Conservation (phyloP, 1,139 yeast species). For the Nakaseomyces delphensis region DNA sequence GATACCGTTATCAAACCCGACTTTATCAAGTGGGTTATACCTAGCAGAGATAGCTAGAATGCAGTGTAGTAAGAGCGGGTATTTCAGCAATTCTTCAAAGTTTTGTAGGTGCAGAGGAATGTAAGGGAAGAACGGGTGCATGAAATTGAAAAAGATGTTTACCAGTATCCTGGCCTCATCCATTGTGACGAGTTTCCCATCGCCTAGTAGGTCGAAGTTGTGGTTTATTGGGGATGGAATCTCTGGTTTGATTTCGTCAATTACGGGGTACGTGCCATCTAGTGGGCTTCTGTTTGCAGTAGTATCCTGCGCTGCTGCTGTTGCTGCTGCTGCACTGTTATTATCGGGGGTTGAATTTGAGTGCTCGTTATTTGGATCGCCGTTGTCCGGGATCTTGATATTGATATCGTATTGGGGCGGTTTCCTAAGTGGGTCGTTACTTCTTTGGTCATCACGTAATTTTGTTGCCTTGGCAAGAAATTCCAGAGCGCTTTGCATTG, state of each 20-base stretch:
- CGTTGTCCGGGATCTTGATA: neutral
- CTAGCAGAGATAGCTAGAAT: conserved; percentile 72
- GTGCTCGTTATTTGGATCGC: neutral
- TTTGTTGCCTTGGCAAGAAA: conserved; percentile 63
- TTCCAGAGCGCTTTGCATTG: conserved; percentile 60
- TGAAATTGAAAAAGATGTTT: conserved; percentile 57
- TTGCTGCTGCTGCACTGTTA: neutral
- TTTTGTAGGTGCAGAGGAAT: conserved; percentile 67
- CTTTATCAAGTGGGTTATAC: conserved; percentile 49
- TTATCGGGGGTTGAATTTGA: neutral
- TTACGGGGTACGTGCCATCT: neutral
- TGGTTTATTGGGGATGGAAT: conserved; percentile 3
- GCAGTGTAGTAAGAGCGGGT: conserved; percentile 74
- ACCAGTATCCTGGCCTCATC: conserved; percentile 59
- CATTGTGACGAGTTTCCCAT: conserved; percentile 53
- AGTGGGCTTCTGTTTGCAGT: neutral
- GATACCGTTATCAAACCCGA: conserved; percentile 25
- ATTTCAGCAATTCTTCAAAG: conserved; percentile 58
- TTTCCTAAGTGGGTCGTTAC: conserved; percentile 39
- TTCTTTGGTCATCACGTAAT: conserved; percentile 36
- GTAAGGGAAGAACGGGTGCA: conserved; percentile 88
- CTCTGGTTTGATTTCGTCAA: conserved; percentile 4
- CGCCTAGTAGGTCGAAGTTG: conserved; percentile 52
- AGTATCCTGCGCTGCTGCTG: neutral
- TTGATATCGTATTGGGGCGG: neutral